phyloP scores from a whole-genome alignment of 2,329 filamentous ascomycete species.

The Fusarium sp. region DNA sequence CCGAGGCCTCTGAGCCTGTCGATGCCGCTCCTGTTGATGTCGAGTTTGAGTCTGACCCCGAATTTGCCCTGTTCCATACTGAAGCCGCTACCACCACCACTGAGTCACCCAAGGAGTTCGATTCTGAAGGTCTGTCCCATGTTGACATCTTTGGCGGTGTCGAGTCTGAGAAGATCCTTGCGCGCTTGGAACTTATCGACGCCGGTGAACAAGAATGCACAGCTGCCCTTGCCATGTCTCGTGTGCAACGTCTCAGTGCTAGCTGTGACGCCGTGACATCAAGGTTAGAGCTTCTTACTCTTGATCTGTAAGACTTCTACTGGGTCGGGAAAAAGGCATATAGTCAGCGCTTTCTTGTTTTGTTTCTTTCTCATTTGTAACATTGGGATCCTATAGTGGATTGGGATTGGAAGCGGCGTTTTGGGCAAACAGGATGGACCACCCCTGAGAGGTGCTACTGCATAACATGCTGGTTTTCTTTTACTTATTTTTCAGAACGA shows the following conservation, averaged over 20 bases:
- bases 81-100: slow-evolving; percentile 43
- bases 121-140: slow-evolving; percentile 56
- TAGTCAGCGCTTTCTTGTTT: slow-evolving; percentile 39
- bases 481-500: slow-evolving; percentile 36
- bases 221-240: slow-evolving; percentile 59
- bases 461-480: slow-evolving; percentile 40
- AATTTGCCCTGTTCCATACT: slow-evolving; percentile 70
- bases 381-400: slow-evolving; percentile 36
- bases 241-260: slow-evolving; percentile 62
- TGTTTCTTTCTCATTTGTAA: slow-evolving; percentile 36
- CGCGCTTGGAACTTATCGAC: slow-evolving; percentile 73
- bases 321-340: slow-evolving; percentile 29
- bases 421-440: slow-evolving; percentile 36
- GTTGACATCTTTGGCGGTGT: slow-evolving; percentile 64
- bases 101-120: slow-evolving; percentile 52
- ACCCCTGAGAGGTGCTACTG: slow-evolving; percentile 31
- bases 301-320: slow-evolving; percentile 45
- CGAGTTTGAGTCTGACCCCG: slow-evolving; percentile 71
- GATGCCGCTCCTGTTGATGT: slow-evolving; percentile 55
- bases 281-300: slow-evolving; percentile 53
- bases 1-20: slow-evolving; percentile 45
- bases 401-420: slow-evolving; percentile 41
- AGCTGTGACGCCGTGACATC: slow-evolving; percentile 51
- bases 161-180: slow-evolving; percentile 71
- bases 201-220: slow-evolving; percentile 60